Percentiles rank a stretch among this genome's conserved stretches.
Evolutionary conservation across 202 grass and related monocot genomes (phyloP).

Genomic region (Zoysia matrella): DNA sequence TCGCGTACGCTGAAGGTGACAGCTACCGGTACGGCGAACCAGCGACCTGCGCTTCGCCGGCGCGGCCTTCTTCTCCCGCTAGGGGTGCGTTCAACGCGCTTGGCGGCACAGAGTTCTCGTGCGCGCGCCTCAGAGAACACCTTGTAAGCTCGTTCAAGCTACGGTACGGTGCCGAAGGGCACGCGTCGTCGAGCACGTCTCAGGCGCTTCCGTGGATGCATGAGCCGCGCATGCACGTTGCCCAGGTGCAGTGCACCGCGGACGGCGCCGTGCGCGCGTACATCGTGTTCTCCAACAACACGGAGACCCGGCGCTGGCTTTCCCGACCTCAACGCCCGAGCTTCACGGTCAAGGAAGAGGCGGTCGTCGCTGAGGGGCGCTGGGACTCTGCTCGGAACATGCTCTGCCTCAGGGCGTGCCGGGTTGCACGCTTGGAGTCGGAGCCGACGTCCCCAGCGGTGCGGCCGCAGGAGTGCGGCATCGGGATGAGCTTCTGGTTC

Average conservation of each 20-base stretch:
- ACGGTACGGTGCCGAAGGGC: not conserved
- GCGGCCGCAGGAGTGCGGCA: slow-evolving; percentile 38
- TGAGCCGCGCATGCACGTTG: slow-evolving; percentile 43
- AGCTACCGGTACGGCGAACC: slow-evolving; percentile 45
- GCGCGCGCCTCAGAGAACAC: not conserved
- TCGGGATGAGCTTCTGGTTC: slow-evolving; percentile 71
- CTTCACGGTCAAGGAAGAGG: slow-evolving; percentile 30
- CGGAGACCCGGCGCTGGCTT: not conserved
- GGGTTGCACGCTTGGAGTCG: not conserved
- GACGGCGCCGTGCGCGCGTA: slow-evolving; percentile 46
- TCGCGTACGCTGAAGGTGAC: slow-evolving; percentile 52
- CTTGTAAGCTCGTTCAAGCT: slow-evolving; percentile 30
- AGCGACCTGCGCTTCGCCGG: not conserved
- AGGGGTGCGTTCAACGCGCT: not conserved
- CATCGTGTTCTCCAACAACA: slow-evolving; percentile 50
- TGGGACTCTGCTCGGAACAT: slow-evolving; percentile 41
- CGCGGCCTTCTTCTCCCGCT: not conserved
- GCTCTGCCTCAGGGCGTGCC: slow-evolving; percentile 63
- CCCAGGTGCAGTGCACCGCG: slow-evolving; percentile 46
- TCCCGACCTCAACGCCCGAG: not conserved
- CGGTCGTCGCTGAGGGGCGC: slow-evolving; percentile 61
- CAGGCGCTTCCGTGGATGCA: not conserved
- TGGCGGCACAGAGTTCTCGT: not conserved
- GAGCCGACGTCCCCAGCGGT: not conserved
- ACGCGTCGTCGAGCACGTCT: not conserved